A percentile compares a stretch with the other conserved stretches of the same genome.
phyloP scores from a whole-genome alignment of 108 stramenopile genomes.

The Pseudonitzschia multistriata region DNA sequence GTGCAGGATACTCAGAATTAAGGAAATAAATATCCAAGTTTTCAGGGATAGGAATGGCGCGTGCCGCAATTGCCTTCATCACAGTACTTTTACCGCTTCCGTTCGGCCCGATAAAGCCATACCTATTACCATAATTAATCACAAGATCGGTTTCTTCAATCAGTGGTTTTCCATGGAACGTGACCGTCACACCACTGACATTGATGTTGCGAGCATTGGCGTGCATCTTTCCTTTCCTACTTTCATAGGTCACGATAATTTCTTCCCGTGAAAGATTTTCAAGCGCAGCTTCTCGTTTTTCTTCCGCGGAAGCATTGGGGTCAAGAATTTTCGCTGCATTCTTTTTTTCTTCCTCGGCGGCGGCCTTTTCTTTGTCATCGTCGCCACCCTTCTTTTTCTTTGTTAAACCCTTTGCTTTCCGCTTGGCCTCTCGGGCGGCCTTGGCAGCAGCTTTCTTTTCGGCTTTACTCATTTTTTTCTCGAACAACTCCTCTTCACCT shows the following conservation, averaged over 20 bases:
- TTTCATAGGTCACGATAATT: constrained; percentile 86
- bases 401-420: constrained; percentile 59
- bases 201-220: constrained; percentile 96
- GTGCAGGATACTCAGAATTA: constrained; percentile 91
- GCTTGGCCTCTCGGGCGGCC: constrained; percentile 86
- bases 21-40: constrained; percentile 96
- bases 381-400: constrained; percentile 7
- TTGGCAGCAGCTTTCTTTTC: constrained; percentile 91
- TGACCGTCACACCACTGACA: constrained; percentile 91
- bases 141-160: constrained; percentile 87
- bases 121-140: constrained; percentile 94
- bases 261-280: constrained; percentile 72
- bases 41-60: constrained; percentile 96
- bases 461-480: constrained; percentile 89
- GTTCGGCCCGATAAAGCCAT: constrained; percentile 84
- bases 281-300: constrained; percentile 61
- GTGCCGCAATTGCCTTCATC: constrained; percentile 94
- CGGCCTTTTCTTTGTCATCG: constrained; percentile 43
- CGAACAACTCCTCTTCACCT: constrained; percentile 88
- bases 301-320: constrained; percentile 47
- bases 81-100: constrained; percentile 86
- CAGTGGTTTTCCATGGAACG: constrained; percentile 87
- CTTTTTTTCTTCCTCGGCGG: constrained; percentile 36
- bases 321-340: constrained; percentile 51
- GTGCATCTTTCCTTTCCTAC: constrained; percentile 65